Percentiles rank a stretch among this genome's conserved stretches.
These are phyloP conservation scores for Mycena rebaudengoi DNA, from an alignment of 768 basidiomycete genomes.

Conservation along the genomic window DNA sequence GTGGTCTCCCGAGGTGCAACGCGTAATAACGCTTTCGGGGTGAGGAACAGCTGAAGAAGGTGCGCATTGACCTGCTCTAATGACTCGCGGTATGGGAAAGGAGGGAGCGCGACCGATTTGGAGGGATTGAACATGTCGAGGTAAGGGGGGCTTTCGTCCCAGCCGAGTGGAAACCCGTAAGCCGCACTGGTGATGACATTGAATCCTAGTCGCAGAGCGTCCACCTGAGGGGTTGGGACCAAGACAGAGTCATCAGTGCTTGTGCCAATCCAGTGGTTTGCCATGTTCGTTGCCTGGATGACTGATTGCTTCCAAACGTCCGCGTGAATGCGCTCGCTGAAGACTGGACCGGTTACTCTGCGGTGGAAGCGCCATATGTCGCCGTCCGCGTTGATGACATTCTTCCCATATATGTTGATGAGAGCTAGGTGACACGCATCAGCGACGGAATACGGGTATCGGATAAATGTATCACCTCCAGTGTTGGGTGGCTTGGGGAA, in stretches of 20 bases:
- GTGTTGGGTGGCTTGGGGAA: slow-evolving; percentile 23
- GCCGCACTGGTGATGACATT: slow-evolving; percentile 20
- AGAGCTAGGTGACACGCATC: background rate
- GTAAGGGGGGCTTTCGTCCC: slow-evolving; percentile 9
- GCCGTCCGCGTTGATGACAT: slow-evolving; percentile 21
- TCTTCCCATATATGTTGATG: slow-evolving; percentile 17
- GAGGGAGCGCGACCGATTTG: background rate
- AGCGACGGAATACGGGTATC: background rate
- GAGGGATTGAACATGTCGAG: no score
- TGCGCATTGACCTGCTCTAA: slow-evolving; percentile 18
- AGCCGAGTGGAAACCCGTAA: slow-evolving; percentile 12
- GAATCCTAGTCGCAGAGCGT: slow-evolving; percentile 8
- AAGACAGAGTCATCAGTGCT: background rate
- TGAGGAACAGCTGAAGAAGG: slow-evolving; percentile 17
- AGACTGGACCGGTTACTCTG: slow-evolving; percentile 18
- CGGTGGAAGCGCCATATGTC: slow-evolving; percentile 23
- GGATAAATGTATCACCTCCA: slow-evolving; percentile 3
- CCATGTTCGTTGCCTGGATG: slow-evolving; percentile 8
- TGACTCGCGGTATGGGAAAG: slow-evolving; percentile 10
- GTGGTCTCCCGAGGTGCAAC: background rate
- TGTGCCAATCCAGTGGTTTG: slow-evolving; percentile 4
- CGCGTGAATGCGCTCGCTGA: slow-evolving; percentile 15
- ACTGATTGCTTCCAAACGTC: slow-evolving; percentile 15
- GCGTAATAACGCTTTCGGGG: slow-evolving; percentile 8
- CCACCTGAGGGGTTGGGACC: background rate